Conservation (phyloP, 768 basidiomycete species). For the Suillus occidentalis region DNA sequence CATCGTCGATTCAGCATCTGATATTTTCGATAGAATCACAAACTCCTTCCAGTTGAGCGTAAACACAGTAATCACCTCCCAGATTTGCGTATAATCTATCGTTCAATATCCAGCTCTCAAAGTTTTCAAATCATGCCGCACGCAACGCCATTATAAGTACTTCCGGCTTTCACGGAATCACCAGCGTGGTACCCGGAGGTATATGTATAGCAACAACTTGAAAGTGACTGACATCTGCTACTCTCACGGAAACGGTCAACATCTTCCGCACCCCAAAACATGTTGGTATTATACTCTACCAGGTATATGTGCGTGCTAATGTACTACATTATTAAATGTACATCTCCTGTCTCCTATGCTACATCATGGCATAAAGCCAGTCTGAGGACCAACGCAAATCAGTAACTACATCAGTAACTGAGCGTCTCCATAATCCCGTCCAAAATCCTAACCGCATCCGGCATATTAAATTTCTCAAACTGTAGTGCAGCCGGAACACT, state of each 20-base stretch:
- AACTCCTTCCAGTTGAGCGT: no score
- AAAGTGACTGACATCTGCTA: no score
- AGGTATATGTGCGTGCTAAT: slow-evolving; percentile 4
- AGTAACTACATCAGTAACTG: slow-evolving; percentile 44
- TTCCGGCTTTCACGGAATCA: no score
- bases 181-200: no score
- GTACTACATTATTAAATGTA: slow-evolving; percentile 1
- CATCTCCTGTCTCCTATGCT: neutral
- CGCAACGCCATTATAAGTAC: no score
- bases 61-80: no score
- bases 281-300: neutral
- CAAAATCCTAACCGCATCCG: slow-evolving; percentile 79
- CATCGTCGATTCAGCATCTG: no score
- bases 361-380: neutral
- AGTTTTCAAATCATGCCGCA: no score
- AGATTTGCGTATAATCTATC: no score
- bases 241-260: neutral
- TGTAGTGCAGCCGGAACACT: slow-evolving; percentile 84
- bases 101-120: no score
- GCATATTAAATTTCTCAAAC: slow-evolving; percentile 91
- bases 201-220: no score
- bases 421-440: slow-evolving; percentile 86
- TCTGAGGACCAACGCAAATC: neutral
- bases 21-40: no score
- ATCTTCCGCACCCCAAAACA: neutral